These are phyloP conservation scores for Pseudozyma sp. DNA, from an alignment of 1,284 basidiomycete genomes.

Conservation along the genomic window DNA sequence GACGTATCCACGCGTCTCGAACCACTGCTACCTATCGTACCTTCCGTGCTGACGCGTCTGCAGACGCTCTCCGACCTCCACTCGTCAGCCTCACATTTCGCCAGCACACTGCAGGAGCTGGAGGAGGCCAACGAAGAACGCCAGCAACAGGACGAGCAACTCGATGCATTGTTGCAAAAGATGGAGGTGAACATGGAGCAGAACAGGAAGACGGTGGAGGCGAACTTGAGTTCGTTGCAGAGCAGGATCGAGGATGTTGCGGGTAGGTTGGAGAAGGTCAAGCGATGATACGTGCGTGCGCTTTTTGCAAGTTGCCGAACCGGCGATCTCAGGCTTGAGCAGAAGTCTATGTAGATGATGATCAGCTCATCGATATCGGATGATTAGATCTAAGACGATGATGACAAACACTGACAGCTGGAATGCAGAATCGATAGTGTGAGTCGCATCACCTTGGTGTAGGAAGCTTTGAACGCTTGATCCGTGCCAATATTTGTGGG, in stretches of 20 bases:
- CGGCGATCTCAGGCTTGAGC: too few species aligned
- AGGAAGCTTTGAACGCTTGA: background rate
- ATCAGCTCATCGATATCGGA: too few species aligned
- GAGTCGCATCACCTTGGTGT: too few species aligned
- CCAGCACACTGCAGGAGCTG: slow-evolving; percentile 74
- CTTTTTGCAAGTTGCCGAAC: too few species aligned
- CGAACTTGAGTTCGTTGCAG: slow-evolving; percentile 75
- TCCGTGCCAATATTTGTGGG: too few species aligned
- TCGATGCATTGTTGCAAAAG: slow-evolving; percentile 77
- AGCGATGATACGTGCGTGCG: background rate
- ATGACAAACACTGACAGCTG: too few species aligned
- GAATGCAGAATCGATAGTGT: background rate
- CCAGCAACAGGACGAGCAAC: slow-evolving; percentile 76
- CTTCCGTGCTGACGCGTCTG: slow-evolving; percentile 87
- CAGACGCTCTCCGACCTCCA: slow-evolving; percentile 86
- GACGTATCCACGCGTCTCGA: slow-evolving; percentile 83
- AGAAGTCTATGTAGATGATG: too few species aligned
- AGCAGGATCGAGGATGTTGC: slow-evolving; percentile 80
- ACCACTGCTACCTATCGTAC: slow-evolving; percentile 87
- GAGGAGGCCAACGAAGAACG: slow-evolving; percentile 79
- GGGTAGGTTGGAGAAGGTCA: slow-evolving; percentile 73
- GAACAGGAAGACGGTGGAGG: slow-evolving; percentile 72
- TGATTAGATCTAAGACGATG: too few species aligned
- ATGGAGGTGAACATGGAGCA: slow-evolving; percentile 73
- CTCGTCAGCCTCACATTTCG: slow-evolving; percentile 81